Percentiles rank a stretch among this genome's conserved stretches.
Conservation (phyloP, 2,329 filamentous ascomycete genomes). For the Cyanodermella asteris region DNA sequence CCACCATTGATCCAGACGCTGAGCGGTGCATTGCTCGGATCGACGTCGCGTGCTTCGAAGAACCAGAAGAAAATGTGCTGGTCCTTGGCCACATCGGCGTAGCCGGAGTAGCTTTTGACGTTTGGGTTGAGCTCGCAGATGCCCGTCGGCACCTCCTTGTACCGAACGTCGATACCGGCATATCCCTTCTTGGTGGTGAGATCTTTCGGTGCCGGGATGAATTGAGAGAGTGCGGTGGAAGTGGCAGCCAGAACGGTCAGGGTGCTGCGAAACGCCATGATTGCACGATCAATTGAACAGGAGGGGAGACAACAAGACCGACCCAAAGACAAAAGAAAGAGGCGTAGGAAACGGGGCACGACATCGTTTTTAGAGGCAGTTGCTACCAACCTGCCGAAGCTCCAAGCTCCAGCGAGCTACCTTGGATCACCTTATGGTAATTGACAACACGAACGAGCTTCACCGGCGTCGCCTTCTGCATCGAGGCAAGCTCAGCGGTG, state of each 20-base stretch:
- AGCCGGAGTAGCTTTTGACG: constrained; percentile 33
- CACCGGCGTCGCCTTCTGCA: no score
- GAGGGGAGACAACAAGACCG: no score
- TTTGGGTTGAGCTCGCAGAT: constrained; percentile 34
- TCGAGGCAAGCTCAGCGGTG: no score
- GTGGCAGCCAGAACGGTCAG: constrained; percentile 1
- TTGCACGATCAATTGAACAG: no score
- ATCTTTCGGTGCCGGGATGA: constrained; percentile 23
- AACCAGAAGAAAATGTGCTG: constrained; percentile 34
- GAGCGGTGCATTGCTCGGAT: constrained; percentile 22
- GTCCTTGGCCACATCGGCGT: constrained; percentile 28
- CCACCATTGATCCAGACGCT: constrained; percentile 22
- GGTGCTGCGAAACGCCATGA: no score
- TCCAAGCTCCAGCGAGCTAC: no score
- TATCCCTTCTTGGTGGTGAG: constrained; percentile 22
- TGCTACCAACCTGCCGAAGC: no score
- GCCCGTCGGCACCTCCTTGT: constrained; percentile 32
- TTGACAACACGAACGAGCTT: no score
- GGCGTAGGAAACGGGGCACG: no score
- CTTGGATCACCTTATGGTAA: no score
- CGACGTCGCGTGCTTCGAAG: constrained; percentile 30
- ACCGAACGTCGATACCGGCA: constrained; percentile 30
- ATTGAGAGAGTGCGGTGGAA: constrained; percentile 13
- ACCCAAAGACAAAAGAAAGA: no score
- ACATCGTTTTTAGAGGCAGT: no score